Base-by-base conservation (phyloP, 202 grass and related monocot genomes). In the Carex arenaria region DNA sequence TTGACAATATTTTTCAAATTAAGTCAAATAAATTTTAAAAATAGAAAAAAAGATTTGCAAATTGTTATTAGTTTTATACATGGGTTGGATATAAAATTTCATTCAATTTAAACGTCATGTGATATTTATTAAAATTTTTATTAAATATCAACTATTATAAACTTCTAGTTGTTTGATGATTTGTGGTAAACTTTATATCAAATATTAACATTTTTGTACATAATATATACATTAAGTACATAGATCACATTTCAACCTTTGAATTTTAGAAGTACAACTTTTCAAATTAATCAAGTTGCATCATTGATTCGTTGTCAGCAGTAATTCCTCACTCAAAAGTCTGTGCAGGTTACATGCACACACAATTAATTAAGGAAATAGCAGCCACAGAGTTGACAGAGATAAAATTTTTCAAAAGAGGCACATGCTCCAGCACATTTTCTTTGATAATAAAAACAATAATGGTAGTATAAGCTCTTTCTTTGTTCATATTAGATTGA, bases 401-500 rank as follows among this genome's bases (percentile, higher is more conserved):
- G 72, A 76, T 32, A 55, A 54, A 32, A n/a, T n/a, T 55, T 32
- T 56, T 55, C 30, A 19, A 40, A 18, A 82, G 61, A 23, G 13
- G 57, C 79, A 81, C 79, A 81, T 81, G 79, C 79, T 81, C 79
- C 13, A 66, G 61, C 79, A 62, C 43, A 82, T 67, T 68, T 67
- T 65, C 26, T 67, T 56, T 36, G 15, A 59, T 36, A 69, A 69
- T 54, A 67, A 82, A 82, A 67, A 56, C 23, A 67, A 68, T 67
- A 82, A 28, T 54, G 10, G 47, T 51, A 51, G 38, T 51, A 67
- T 65, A 40, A 34, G 26, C 51, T 54, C 28, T 59, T 22, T 54
- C 28, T 59, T 22, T 63, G 23, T 82, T 82, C 61, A 82, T 26
- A 68, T 64, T 67, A 68, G 15, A 57, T 82, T 82, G 0, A 36